These are phyloP conservation scores for Blastobotrys americana DNA, from an alignment of 805 yeast genomes.

Conservation along the genomic window DNA sequence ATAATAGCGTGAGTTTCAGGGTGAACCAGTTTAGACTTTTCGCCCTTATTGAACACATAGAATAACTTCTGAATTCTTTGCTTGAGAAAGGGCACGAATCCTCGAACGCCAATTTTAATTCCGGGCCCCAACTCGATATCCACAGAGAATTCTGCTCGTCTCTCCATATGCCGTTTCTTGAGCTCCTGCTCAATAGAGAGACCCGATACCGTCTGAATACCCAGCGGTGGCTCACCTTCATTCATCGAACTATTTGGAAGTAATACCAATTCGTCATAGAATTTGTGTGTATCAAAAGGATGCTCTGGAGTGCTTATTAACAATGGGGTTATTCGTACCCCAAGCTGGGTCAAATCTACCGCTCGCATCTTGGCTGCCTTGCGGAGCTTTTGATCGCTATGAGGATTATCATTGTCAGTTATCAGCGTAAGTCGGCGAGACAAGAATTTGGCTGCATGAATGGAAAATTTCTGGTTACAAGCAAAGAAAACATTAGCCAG, in stretches of 20 bases:
- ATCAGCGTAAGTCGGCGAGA: conserved; percentile 59
- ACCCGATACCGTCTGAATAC: conserved; percentile 16
- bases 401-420: conserved; percentile 71
- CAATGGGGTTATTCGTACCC: conserved; percentile 55
- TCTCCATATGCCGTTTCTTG: conserved; percentile 51
- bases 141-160: conserved; percentile 55
- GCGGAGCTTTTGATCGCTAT: conserved; percentile 35
- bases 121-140: conserved; percentile 50
- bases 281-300: conserved; percentile 39
- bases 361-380: conserved; percentile 49
- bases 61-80: conserved; percentile 45
- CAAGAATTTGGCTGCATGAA: conserved; percentile 39
- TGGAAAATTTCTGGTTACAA: conserved; percentile 49
- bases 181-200: conserved; percentile 30
- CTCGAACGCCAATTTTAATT: conserved; percentile 60
- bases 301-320: conserved; percentile 38
- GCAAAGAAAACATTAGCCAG: conserved; percentile 42
- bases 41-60: conserved; percentile 48
- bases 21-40: conserved; percentile 45
- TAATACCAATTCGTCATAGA: conserved; percentile 44
- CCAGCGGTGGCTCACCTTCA: conserved; percentile 31
- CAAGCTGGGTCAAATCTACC: conserved; percentile 50
- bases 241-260: neutral
- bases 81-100: conserved; percentile 55
- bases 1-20: conserved; percentile 33